Percentiles rank a stretch among this genome's conserved stretches.
phyloP scores from a whole-genome alignment of 352 stramenopile genomes.

The Phytophthora vignae region DNA sequence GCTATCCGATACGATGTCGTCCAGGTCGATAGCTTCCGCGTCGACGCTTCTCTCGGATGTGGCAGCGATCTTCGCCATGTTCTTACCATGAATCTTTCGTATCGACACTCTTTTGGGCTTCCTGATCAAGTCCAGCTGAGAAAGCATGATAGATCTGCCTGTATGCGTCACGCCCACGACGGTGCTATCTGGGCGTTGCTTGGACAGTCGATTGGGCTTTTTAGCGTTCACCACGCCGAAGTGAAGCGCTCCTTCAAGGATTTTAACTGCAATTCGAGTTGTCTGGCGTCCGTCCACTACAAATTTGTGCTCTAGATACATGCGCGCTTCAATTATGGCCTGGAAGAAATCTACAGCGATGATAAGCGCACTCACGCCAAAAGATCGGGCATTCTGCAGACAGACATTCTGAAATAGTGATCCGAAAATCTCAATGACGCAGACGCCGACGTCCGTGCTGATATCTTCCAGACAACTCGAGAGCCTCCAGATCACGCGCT shows the following conservation, averaged over 20 bases:
- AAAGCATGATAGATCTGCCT: neutral
- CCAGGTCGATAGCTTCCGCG: neutral
- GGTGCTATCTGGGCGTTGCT: constrained; percentile 3
- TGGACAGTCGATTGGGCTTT: neutral
- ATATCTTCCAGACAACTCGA: constrained; percentile 31
- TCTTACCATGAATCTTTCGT: neutral
- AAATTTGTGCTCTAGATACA: constrained; percentile 37
- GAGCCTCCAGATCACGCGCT: constrained; percentile 30
- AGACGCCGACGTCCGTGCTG: constrained; percentile 34
- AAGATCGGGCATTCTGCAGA: constrained; percentile 25
- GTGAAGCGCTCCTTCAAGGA: constrained; percentile 27
- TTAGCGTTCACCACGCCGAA: neutral
- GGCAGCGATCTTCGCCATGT: neutral
- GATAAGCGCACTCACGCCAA: constrained; percentile 9
- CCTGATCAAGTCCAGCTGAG: neutral
- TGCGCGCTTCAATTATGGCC: constrained; percentile 15
- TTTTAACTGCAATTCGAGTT: constrained; percentile 27
- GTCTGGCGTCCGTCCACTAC: constrained; percentile 20
- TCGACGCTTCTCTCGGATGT: neutral
- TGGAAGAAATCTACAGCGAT: constrained; percentile 21
- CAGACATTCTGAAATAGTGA: constrained; percentile 41
- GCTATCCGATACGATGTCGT: neutral
- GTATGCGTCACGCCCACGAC: constrained; percentile 3
- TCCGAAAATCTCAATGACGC: constrained; percentile 37
- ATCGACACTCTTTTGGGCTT: neutral